Percentiles rank a stretch among this genome's conserved stretches.
These are phyloP conservation scores for Wallacemonas sp. DNA, from an alignment of 208 protist genomes.

Conservation along the genomic window DNA sequence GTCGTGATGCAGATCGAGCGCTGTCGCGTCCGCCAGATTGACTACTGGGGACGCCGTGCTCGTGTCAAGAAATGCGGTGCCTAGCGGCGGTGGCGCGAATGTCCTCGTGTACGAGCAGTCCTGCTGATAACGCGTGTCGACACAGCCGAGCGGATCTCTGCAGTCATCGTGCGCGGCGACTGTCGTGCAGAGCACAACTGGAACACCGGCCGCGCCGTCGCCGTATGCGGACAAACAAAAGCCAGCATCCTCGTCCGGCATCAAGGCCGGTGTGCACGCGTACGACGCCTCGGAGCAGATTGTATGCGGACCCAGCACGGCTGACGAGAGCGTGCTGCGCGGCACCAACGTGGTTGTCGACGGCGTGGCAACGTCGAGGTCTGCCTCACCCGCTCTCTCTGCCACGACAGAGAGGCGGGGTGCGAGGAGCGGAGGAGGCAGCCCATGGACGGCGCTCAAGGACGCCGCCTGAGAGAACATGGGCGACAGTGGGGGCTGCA, in stretches of 20 bases:
- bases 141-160: background rate
- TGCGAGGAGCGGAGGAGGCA: constrained; percentile 1
- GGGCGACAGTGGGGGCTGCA: background rate
- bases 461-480: background rate
- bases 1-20: no score
- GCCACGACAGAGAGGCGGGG: background rate
- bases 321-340: constrained; percentile 1
- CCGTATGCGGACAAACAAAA: background rate
- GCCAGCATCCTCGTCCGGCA: background rate
- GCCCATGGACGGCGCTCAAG: background rate
- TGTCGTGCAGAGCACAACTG: constrained; percentile 1
- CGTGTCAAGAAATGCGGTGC: no score
- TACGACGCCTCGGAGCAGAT: background rate
- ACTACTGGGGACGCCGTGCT: no score
- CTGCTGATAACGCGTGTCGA: no score
- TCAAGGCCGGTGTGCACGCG: background rate
- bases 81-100: no score
- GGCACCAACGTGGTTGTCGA: constrained; percentile 10
- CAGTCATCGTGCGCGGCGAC: background rate
- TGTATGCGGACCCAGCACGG: background rate
- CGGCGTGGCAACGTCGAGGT: background rate
- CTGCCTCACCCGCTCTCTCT: background rate
- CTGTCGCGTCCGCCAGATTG: no score
- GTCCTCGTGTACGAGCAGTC: no score
- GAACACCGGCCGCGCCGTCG: background rate